These are phyloP conservation scores for Stagonosporopsis chrysanthemi DNA, from an alignment of 2,329 filamentous ascomycete genomes.

Conservation along the genomic window DNA sequence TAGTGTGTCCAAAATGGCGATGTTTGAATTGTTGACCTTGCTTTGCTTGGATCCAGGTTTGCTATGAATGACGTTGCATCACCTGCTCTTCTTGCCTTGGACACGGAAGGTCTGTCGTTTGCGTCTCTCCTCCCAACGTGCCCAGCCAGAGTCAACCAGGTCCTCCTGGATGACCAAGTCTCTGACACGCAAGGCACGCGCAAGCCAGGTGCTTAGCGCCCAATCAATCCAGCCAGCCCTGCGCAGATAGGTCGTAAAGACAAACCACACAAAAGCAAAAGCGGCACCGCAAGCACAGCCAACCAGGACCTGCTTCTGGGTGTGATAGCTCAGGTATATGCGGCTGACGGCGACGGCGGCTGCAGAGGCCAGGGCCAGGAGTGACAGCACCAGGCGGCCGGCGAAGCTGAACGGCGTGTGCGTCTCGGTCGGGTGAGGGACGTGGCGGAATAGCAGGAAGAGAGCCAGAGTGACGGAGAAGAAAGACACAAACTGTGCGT, in stretches of 20 bases:
- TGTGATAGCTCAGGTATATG: slow-evolving; percentile 93
- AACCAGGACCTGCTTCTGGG: slow-evolving; percentile 82
- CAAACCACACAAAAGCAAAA: slow-evolving; percentile 82
- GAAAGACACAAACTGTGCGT: slow-evolving; percentile 93
- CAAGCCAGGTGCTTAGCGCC: slow-evolving; percentile 71
- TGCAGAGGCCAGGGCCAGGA: slow-evolving; percentile 51
- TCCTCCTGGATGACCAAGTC: slow-evolving; percentile 91
- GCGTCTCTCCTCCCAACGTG: slow-evolving; percentile 76
- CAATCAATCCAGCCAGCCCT: slow-evolving; percentile 74
- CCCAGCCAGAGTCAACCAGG: slow-evolving; percentile 89
- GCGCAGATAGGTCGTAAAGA: slow-evolving; percentile 71
- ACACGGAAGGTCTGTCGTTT: slow-evolving; percentile 31
- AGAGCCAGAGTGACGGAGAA: slow-evolving; percentile 85
- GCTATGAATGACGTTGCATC: slow-evolving; percentile 2
- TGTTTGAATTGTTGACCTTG: background rate
- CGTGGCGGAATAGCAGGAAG: slow-evolving; percentile 83
- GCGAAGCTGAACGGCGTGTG: slow-evolving; percentile 65
- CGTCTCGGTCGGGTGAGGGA: slow-evolving; percentile 55
- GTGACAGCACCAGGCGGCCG: slow-evolving; percentile 65
- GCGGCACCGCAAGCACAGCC: slow-evolving; percentile 74
- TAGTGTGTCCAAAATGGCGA: background rate
- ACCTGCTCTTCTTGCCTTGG: slow-evolving; percentile 25
- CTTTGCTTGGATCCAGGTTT: background rate
- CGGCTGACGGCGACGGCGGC: slow-evolving; percentile 75
- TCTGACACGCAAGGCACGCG: slow-evolving; percentile 73